A percentile compares a stretch with the other conserved stretches of the same genome.
Evolutionary conservation across 1,139 yeast genomes (phyloP).

Genomic region (Geotrichum carabidarum): DNA sequence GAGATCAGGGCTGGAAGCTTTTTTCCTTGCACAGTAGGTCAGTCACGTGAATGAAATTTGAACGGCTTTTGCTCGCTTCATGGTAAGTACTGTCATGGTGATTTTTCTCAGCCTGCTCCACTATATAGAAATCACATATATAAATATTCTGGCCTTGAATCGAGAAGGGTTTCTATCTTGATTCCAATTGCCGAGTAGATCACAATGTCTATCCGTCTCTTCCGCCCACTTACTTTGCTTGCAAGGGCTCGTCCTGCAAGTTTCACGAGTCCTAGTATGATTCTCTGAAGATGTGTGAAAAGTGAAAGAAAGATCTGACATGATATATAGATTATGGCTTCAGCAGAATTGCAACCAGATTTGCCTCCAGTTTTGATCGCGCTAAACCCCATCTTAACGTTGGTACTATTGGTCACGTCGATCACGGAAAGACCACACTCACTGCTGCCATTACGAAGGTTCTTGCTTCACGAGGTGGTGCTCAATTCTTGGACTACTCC

Average conservation of each 20-base stretch:
- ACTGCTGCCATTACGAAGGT: slow-evolving; percentile 99
- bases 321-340: no score
- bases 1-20: neutral
- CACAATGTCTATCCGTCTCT: slow-evolving; percentile 12
- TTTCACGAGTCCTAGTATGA: slow-evolving; percentile 10
- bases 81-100: no score
- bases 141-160: no score
- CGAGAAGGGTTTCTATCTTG: no score
- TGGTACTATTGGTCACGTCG: slow-evolving; percentile 96
- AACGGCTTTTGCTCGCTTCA: neutral
- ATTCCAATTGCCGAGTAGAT: no score
- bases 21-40: neutral
- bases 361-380: slow-evolving; percentile 30
- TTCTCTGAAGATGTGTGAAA: no score
- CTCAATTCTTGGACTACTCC: slow-evolving; percentile 85
- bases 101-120: no score
- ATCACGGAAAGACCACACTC: slow-evolving; percentile 96
- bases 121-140: no score
- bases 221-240: slow-evolving; percentile 14
- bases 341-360: slow-evolving; percentile 17
- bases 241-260: slow-evolving; percentile 10
- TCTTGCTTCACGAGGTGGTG: slow-evolving; percentile 83
- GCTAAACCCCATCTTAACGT: slow-evolving; percentile 88
- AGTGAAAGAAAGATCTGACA: no score
- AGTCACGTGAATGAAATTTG: neutral